Percentiles rank a stretch among this genome's conserved stretches.
Evolutionary conservation across 495 filamentous ascomycete species (phyloP).

Genomic region (Xylaria sp.): DNA sequence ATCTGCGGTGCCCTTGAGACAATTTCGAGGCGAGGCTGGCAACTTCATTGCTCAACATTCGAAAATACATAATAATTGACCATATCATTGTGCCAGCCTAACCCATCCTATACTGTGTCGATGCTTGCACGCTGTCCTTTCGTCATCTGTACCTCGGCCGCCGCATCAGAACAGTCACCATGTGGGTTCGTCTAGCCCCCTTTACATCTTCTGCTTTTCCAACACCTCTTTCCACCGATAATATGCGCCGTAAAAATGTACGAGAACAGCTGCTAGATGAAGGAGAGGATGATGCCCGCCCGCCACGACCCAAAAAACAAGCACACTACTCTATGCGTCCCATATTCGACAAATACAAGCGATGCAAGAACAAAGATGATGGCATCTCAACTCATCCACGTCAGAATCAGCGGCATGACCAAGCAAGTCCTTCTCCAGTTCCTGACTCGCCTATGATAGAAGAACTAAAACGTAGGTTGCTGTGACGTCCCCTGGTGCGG

Average conservation of each 20-base stretch:
- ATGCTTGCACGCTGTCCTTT: background rate
- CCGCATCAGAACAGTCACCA: background rate
- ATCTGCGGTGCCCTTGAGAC: background rate
- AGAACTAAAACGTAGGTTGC: constrained; percentile 30
- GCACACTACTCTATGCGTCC: constrained; percentile 30
- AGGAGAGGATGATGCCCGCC: constrained; percentile 22
- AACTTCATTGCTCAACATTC: background rate
- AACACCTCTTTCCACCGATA: constrained; percentile 12
- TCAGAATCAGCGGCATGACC: constrained; percentile 16
- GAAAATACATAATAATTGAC: background rate
- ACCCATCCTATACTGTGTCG: background rate
- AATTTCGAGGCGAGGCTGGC: background rate
- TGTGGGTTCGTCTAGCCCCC: constrained; percentile 21
- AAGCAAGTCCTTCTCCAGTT: constrained; percentile 27
- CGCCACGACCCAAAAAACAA: constrained; percentile 30
- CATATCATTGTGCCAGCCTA: background rate
- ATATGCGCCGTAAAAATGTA: constrained; percentile 5
- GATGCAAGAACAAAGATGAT: constrained; percentile 7
- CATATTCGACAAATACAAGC: constrained; percentile 34
- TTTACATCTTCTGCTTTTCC: constrained; percentile 8
- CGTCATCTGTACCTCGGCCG: background rate
- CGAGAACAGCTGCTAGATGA: constrained; percentile 22
- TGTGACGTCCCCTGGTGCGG: background rate
- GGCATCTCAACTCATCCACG: constrained; percentile 7
- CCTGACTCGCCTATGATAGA: constrained; percentile 28